Evolutionary conservation across 768 basidiomycete genomes (phyloP).

Genomic region (Lactarius pseudohatsudake): DNA sequence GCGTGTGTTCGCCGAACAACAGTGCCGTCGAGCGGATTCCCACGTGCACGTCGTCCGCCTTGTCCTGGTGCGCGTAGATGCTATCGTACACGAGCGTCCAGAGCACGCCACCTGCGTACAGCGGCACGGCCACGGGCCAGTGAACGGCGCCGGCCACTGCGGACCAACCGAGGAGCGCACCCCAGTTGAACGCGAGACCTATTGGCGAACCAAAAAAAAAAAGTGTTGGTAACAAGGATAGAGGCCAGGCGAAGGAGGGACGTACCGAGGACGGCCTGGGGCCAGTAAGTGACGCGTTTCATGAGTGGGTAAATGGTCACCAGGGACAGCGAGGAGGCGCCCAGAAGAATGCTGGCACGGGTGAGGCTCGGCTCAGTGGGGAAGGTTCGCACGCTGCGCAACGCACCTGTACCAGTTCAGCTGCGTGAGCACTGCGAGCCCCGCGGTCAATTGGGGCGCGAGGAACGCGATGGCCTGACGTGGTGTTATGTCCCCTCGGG

Average conservation of each 20-base stretch:
- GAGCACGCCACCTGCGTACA: constrained; percentile 85
- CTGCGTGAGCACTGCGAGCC: constrained; percentile 83
- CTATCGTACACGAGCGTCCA: constrained; percentile 98
- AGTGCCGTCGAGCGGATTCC: constrained; percentile 95
- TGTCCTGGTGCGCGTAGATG: constrained; percentile 99
- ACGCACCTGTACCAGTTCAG: constrained; percentile 92
- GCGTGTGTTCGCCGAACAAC: constrained; percentile 77
- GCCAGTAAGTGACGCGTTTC: constrained; percentile 97
- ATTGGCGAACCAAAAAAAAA: neutral
- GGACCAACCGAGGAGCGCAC: constrained; percentile 93
- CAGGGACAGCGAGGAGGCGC: constrained; percentile 85
- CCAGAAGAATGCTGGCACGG: constrained; percentile 72
- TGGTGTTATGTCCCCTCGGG: constrained; percentile 74
- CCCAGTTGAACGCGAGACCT: constrained; percentile 99
- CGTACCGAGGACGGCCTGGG: constrained; percentile 90
- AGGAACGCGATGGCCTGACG: constrained; percentile 80
- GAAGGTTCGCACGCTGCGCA: neutral
- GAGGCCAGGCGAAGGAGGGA: neutral
- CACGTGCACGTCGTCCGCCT: constrained; percentile 80
- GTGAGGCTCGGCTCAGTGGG: neutral
- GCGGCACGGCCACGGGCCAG: constrained; percentile 80
- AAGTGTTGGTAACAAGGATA: neutral
- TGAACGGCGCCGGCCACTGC: constrained; percentile 80
- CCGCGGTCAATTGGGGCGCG: constrained; percentile 74
- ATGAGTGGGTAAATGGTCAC: constrained; percentile 93